Base-by-base conservation (phyloP, 2,329 filamentous ascomycete genomes). In the Epichloe coenophiala region DNA sequence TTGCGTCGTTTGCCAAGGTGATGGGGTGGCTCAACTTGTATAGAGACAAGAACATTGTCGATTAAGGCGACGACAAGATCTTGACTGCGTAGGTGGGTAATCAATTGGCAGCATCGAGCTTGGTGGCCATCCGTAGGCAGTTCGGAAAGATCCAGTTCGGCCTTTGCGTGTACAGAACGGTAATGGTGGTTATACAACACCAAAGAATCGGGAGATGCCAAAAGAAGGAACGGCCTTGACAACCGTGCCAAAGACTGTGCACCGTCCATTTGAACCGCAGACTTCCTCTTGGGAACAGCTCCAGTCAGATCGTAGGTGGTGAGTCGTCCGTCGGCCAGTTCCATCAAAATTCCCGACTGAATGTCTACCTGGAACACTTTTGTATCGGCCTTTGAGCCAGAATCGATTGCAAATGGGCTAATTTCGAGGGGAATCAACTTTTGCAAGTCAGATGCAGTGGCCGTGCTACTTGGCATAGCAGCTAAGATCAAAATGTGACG, bases 151-250 rank as follows among this genome's bases (percentile, higher is more conserved):
- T 77, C 68, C 47, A 76, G 55, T 2, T 66, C 54, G 5, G 71
- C 61, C 12, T 71, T 73, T 35, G 74, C 74, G 57, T 81, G 78
- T n/a, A 80, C 61, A 7, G 78, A 80, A 33, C 70, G 76, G 62
- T 81, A 89, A 53, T 82, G 78, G 36, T 83, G 78, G 63, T 88
- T 88, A 62, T 84, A 85, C 13, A 87, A 71, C 41, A 70, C 73
- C 40, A 85, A 75, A 0, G 73, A 71, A 9, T 72, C 66, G 0
- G 72, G 59, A 0, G 80, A 81, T n/a, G 78, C 71, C 1, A 79
- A 74, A 42, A 90, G 71, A 1, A 87, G 64, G 4, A 84, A 79
- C 7, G 83, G 80, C 51, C 76, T 77, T 7, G 83, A 86, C 0
- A 89, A 68, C 6, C 82, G 76, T 6, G 84, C 61, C 58, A 88